Percentiles rank a stretch among this genome's conserved stretches.
Conservation (phyloP, 768 basidiomycete species). For the Hygrophoropsis aurantiaca region DNA sequence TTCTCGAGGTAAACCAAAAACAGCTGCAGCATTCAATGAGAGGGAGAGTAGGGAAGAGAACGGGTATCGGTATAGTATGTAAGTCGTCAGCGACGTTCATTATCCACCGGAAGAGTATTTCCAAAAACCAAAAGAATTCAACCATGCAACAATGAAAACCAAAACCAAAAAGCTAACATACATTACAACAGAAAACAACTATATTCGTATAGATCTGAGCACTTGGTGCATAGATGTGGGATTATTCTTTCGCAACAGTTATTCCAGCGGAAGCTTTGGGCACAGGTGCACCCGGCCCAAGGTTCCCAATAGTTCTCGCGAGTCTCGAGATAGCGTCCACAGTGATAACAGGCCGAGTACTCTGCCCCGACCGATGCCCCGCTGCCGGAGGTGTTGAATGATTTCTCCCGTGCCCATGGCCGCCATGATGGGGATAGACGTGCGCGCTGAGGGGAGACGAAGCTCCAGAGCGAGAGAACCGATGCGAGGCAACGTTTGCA, state of each 20-base stretch:
- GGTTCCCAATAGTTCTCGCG: constrained; percentile 57
- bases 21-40: background rate
- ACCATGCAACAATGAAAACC: constrained; percentile 1
- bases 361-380: constrained; percentile 42
- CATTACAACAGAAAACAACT: constrained; percentile 9
- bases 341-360: constrained; percentile 67
- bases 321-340: constrained; percentile 69
- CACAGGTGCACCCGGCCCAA: constrained; percentile 20
- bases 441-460: constrained; percentile 43
- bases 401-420: constrained; percentile 60
- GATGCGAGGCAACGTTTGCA: constrained; percentile 18
- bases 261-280: constrained; percentile 25
- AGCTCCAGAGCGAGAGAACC: constrained; percentile 43
- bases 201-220: constrained; percentile 11
- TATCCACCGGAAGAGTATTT: too few species aligned
- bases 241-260: constrained; percentile 21
- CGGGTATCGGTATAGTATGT: too few species aligned
- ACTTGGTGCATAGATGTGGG: background rate
- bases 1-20: constrained; percentile 13
- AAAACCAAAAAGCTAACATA: constrained; percentile 2
- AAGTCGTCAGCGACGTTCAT: too few species aligned
- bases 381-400: constrained; percentile 61
- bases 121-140: too few species aligned
- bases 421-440: constrained; percentile 38
- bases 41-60: background rate